These are phyloP conservation scores for Heterobasidion irregulare DNA, from an alignment of 1,284 basidiomycete genomes.

Conservation along the genomic window DNA sequence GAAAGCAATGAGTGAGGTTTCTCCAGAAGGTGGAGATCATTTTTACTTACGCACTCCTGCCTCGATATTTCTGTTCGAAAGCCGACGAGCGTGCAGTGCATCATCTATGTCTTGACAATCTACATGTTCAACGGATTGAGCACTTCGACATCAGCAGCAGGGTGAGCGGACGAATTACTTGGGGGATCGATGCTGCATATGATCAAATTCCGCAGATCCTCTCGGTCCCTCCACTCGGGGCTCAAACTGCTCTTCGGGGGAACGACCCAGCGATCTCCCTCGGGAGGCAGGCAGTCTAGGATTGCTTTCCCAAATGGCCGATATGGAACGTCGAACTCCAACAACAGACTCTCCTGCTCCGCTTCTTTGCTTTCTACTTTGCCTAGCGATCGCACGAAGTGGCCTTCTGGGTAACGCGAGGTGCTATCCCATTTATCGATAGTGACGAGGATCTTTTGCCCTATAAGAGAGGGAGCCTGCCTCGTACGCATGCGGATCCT, in stretches of 20 bases:
- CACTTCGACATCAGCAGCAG: not conserved
- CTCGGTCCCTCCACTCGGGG: conserved; percentile 76
- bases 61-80: conserved; percentile 95
- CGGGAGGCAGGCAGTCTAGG: conserved; percentile 81
- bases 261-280: conserved; percentile 93
- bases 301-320: conserved; percentile 95
- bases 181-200: conserved; percentile 98
- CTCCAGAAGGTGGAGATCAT: not conserved
- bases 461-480: conserved; percentile 82
- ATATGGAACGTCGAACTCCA: conserved; percentile 97
- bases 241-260: conserved; percentile 59
- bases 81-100: conserved; percentile 85
- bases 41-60: conserved; percentile 88
- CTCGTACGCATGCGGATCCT: conserved; percentile 93
- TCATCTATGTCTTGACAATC: conserved; percentile 99
- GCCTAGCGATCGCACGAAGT: conserved; percentile 92
- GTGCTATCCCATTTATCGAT: conserved; percentile 89
- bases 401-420: conserved; percentile 93
- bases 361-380: conserved; percentile 92
- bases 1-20: not conserved
- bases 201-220: conserved; percentile 81
- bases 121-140: conserved; percentile 15
- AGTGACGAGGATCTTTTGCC: conserved; percentile 94
- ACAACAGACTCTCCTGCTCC: conserved; percentile 88
- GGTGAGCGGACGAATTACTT: conserved; percentile 33